Conservation (phyloP, 768 basidiomycete species). For the Collybia nuda region DNA sequence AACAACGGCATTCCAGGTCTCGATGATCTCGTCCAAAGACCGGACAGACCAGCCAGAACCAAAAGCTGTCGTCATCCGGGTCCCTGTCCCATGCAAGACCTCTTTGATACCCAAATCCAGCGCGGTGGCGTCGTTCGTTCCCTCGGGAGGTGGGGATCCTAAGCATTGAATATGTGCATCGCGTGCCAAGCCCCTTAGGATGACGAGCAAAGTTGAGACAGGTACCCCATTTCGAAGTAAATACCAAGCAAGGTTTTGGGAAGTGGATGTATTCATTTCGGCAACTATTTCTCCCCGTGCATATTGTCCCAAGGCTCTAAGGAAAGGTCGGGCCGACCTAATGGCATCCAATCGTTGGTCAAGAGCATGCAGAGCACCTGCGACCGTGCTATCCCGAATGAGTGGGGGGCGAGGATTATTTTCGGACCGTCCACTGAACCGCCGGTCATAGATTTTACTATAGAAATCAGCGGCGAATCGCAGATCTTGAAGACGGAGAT, state of each 20-base stretch:
- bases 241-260: slow-evolving; percentile 66
- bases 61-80: slow-evolving; percentile 69
- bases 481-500: slow-evolving; percentile 70
- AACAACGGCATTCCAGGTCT: slow-evolving; percentile 43
- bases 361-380: slow-evolving; percentile 61
- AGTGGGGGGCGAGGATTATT: slow-evolving; percentile 66
- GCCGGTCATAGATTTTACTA: slow-evolving; percentile 67
- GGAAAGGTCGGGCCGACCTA: slow-evolving; percentile 39
- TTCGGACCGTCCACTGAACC: slow-evolving; percentile 72
- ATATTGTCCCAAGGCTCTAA: slow-evolving; percentile 48
- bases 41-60: slow-evolving; percentile 75
- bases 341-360: slow-evolving; percentile 56
- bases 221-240: slow-evolving; percentile 69
- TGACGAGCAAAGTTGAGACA: slow-evolving; percentile 61
- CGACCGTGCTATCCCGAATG: slow-evolving; percentile 70
- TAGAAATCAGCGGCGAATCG: slow-evolving; percentile 79
- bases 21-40: slow-evolving; percentile 66
- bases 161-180: slow-evolving; percentile 63
- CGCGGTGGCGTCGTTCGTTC: slow-evolving; percentile 35
- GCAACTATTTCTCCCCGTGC: slow-evolving; percentile 48
- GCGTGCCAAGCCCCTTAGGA: slow-evolving; percentile 59
- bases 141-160: slow-evolving; percentile 48
- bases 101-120: slow-evolving; percentile 68
- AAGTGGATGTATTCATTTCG: slow-evolving; percentile 26
- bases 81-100: slow-evolving; percentile 83